phyloP scores from a whole-genome alignment of 495 filamentous ascomycete species.

The Geoglossum glabrum region DNA sequence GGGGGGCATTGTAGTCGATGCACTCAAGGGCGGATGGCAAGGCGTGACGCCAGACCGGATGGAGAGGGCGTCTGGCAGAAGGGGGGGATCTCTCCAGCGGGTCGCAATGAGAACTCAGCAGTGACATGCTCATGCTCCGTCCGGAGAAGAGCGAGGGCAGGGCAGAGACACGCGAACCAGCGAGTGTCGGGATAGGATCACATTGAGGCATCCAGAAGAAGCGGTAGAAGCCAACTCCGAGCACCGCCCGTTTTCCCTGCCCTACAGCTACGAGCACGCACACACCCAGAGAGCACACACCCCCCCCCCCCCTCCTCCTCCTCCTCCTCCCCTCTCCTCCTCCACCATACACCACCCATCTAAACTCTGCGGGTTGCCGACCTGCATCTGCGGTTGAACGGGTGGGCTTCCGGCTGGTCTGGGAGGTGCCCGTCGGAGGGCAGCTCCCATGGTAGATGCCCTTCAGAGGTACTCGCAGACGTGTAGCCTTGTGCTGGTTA shows the following conservation, averaged over 20 bases:
- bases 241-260: not conserved
- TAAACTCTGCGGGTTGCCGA: not conserved
- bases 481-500: not conserved
- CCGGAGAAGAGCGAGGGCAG: too few relatives aligned
- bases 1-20: not conserved
- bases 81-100: too few relatives aligned
- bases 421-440: not conserved
- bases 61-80: not conserved
- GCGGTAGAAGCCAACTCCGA: not conserved
- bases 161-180: too few relatives aligned
- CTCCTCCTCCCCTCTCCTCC: too few relatives aligned
- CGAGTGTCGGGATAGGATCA: not conserved
- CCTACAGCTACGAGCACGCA: not conserved
- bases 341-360: not conserved
- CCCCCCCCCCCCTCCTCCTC: too few relatives aligned
- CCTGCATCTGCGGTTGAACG: not conserved
- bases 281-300: too few relatives aligned
- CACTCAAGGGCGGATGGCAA: not conserved
- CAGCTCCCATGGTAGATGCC: too few relatives aligned
- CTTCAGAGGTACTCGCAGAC: not conserved
- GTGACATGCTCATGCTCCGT: not conserved
- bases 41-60: not conserved
- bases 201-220: not conserved
- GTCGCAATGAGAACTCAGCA: not conserved
- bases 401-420: not conserved